Base-by-base conservation (phyloP, 116 monocot genomes). In the Dioscorea cayenensis region DNA sequence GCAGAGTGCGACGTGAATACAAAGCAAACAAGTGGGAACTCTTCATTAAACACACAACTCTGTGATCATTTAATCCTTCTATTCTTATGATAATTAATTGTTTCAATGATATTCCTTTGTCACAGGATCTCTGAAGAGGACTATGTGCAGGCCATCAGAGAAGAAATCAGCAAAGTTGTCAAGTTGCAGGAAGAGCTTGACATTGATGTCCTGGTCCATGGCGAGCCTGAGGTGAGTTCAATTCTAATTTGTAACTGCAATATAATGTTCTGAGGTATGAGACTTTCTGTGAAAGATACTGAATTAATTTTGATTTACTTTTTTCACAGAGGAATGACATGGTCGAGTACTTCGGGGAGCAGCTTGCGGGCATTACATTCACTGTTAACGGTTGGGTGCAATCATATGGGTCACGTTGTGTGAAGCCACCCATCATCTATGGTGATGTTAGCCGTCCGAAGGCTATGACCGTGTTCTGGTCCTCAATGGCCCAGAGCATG, bases 161-260 rank as follows among this genome's bases (percentile, higher is more conserved):
- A 89, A 77, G 85, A 89, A 61, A 89, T 89, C 43, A 70, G 35
- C 75, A 80, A 89, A 65, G 82, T 82, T 35, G 70, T 82, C 63
- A 73, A 82, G 73, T 36, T 82, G n/a, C 82, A 82, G 63, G 89
- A 89, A 73, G 89, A 89, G 28, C 89, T 89, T 67, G 85, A 85
- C 77, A 85, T 89, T 55, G 89, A 89, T 80, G 89, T 89, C 59
- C 75, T 89, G 27, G 89, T 89, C 18, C 82, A 82, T 78, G 82
- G 82, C 14, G 82, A 82, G 62, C 82, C 82, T 49, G 82, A 82
- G 81, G 81, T 81, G 18, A 55, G 18, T n/a, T 55, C 3, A n/a
- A 55, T 55, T 16, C 32, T 32, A 32, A 32, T 1, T 32, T 32
- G 32, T 32, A 32, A 32, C 32, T 32, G 32, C 32, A 32, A 2